A percentile compares a stretch with the other conserved stretches of the same genome.
Evolutionary conservation across 768 basidiomycete species (phyloP).

Genomic region (Exsudoporus frostii): DNA sequence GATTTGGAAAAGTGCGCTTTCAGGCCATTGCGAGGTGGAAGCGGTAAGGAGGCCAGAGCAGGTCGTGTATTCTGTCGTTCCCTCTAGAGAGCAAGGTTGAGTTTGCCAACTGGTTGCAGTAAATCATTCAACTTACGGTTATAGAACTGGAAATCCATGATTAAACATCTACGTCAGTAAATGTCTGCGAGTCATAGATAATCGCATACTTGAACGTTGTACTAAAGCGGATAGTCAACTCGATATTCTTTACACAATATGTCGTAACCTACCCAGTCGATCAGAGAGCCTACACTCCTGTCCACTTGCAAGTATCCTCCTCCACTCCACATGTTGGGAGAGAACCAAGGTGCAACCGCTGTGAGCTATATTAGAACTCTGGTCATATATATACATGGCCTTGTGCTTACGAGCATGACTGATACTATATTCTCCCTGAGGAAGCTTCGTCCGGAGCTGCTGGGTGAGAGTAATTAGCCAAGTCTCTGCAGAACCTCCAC

Average conservation of each 20-base stretch:
- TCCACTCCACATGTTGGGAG: slow-evolving; percentile 32
- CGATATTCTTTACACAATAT: not conserved
- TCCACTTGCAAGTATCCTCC: slow-evolving; percentile 42
- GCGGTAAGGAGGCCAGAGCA: slow-evolving; percentile 36
- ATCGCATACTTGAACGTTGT: slow-evolving; percentile 38
- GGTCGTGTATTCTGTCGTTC: slow-evolving; percentile 34
- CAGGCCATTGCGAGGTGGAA: slow-evolving; percentile 40
- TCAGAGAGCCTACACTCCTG: slow-evolving; percentile 38
- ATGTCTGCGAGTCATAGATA: not conserved
- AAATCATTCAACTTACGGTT: slow-evolving; percentile 14
- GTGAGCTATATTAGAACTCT: too few relatives aligned
- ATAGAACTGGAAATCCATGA: slow-evolving; percentile 12
- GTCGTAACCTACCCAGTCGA: slow-evolving; percentile 38
- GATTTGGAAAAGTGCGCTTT: slow-evolving; percentile 46
- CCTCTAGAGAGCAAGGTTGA: slow-evolving; percentile 27
- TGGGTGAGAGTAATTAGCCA: slow-evolving; percentile 35
- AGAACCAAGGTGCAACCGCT: slow-evolving; percentile 47
- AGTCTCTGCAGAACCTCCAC: slow-evolving; percentile 44
- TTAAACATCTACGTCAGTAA: not conserved
- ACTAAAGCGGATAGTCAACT: slow-evolving; percentile 24
- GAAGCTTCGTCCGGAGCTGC: slow-evolving; percentile 30
- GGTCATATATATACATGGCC: too few relatives aligned
- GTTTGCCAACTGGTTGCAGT: not conserved
- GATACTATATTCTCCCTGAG: slow-evolving; percentile 32
- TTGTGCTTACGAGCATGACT: slow-evolving; percentile 37